phyloP scores from a whole-genome alignment of 2,329 filamentous ascomycete species.

The Leptographium radiaticola region DNA sequence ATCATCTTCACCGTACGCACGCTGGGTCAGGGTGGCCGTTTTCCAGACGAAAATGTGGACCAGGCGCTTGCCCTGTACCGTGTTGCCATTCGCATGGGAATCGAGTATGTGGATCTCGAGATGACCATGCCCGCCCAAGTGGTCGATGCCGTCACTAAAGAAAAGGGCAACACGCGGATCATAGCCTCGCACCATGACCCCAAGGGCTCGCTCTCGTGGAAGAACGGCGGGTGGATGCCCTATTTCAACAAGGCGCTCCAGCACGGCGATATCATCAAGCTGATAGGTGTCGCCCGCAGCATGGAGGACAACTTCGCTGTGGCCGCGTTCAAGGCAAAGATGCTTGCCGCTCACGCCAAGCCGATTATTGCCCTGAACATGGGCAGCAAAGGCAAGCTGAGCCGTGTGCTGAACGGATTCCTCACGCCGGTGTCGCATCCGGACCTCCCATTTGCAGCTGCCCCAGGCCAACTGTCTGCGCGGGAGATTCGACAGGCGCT shows the following conservation, averaged over 20 bases:
- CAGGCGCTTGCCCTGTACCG: slow-evolving; percentile 63
- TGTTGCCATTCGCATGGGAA: slow-evolving; percentile 66
- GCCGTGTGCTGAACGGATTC: slow-evolving; percentile 80
- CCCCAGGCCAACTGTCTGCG: slow-evolving; percentile 85
- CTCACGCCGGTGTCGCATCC: slow-evolving; percentile 92
- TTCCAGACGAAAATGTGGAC: slow-evolving; percentile 64
- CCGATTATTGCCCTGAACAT: slow-evolving; percentile 95
- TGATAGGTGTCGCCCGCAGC: slow-evolving; percentile 66
- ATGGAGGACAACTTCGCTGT: slow-evolving; percentile 82
- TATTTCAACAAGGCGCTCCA: slow-evolving; percentile 84
- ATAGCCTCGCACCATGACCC: slow-evolving; percentile 96
- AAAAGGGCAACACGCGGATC: slow-evolving; percentile 62
- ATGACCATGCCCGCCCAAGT: slow-evolving; percentile 72
- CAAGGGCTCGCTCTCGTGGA: slow-evolving; percentile 66
- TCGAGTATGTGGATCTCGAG: slow-evolving; percentile 89
- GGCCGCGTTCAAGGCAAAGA: slow-evolving; percentile 66
- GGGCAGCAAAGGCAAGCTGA: slow-evolving; percentile 76
- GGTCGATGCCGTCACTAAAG: slow-evolving; percentile 52
- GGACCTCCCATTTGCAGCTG: slow-evolving; percentile 79
- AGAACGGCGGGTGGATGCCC: slow-evolving; percentile 80
- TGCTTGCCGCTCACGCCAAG: slow-evolving; percentile 58
- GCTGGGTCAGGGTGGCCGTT: slow-evolving; percentile 71
- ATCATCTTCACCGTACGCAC: slow-evolving; percentile 90
- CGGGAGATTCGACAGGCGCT: slow-evolving; percentile 73
- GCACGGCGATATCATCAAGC: slow-evolving; percentile 87